Base-by-base conservation (phyloP, 805 yeast species). In the Metschnikowia colocasiae region DNA sequence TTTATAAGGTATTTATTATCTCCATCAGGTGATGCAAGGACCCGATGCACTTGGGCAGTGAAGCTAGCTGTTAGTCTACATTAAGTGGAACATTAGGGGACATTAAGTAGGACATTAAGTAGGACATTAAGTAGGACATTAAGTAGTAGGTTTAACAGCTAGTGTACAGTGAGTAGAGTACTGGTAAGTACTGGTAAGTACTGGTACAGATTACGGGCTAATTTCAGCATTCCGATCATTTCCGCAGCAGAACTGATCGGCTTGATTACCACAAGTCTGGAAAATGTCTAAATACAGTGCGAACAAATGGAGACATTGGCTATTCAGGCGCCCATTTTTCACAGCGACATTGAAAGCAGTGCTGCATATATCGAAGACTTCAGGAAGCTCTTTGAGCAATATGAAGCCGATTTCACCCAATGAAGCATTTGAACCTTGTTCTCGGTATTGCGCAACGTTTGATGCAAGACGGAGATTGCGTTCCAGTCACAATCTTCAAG, bases 221-320 rank as follows among this genome's bases (percentile, higher is more conserved):
- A 4, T 43, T 59, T 19, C 45, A 20, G 35, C 40, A 16, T n/a
- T 46, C 50, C 5, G 62, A 58, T 19, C 19, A 48, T 15, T 68
- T 67, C 45, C 57, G 54, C 32, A 60, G 65, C 15, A 30, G 56
- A 58, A 30, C 54, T 53, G 45, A 58, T 54, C 48, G 73, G 34
- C 46, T 47, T 13, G 56, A 58, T 25, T 64, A 56, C 39, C 53
- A 53, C 55, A 66, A 65, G 41, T 64, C 73, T 6, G 65, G 66
- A 0, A 63, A 66, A 26, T 62, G 59, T 51, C 58, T 68, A 31
- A 68, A 64, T 45, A 61, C 6, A 56, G 61, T 30, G 56, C 68
- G 1, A 74, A 69, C 39, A 56, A 61, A 1, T 43, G 54, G 5
- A 53, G 50, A n/a, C 50, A 49, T 61, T 54, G 36, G 53, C 50